These are phyloP conservation scores for Periconia sp. DNA, from an alignment of 2,329 filamentous ascomycete genomes.

Conservation along the genomic window DNA sequence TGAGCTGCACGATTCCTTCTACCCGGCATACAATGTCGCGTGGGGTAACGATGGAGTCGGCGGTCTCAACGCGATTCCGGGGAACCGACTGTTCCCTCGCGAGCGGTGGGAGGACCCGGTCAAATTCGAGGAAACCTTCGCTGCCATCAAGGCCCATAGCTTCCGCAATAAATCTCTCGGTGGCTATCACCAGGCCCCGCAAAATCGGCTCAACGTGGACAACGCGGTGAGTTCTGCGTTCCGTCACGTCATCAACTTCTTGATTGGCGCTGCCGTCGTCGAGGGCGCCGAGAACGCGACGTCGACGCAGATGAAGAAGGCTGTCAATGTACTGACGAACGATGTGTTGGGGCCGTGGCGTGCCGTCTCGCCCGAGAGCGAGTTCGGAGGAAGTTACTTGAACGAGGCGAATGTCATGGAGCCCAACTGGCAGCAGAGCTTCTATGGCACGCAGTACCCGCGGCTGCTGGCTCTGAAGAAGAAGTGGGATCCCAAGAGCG, in stretches of 20 bases:
- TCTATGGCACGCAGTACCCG: conserved; percentile 31
- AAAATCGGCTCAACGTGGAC: conserved; percentile 16
- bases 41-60: conserved; percentile 18
- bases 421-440: conserved; percentile 28
- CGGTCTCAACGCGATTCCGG: conserved; percentile 11
- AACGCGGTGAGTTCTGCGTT: conserved; percentile 31
- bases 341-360: conserved; percentile 20
- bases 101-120: conserved; percentile 17
- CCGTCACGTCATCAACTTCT: conserved; percentile 23
- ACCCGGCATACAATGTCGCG: conserved; percentile 18
- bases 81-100: conserved; percentile 20
- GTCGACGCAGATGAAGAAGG: conserved; percentile 9
- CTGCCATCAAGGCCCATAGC: conserved; percentile 17
- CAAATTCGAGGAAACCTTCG: conserved; percentile 13
- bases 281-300: conserved; percentile 16
- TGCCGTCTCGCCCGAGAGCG: conserved; percentile 18
- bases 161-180: conserved; percentile 12
- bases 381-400: conserved; percentile 26
- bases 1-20: conserved; percentile 15
- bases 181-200: conserved; percentile 24
- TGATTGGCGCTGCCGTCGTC: conserved; percentile 22
- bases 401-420: conserved; percentile 32
- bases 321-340: conserved; percentile 15
- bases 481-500: conserved; percentile 25
- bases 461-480: conserved; percentile 26